These are phyloP conservation scores for Fusarium marasasianum DNA, from an alignment of 2,329 filamentous ascomycete genomes.

Conservation along the genomic window DNA sequence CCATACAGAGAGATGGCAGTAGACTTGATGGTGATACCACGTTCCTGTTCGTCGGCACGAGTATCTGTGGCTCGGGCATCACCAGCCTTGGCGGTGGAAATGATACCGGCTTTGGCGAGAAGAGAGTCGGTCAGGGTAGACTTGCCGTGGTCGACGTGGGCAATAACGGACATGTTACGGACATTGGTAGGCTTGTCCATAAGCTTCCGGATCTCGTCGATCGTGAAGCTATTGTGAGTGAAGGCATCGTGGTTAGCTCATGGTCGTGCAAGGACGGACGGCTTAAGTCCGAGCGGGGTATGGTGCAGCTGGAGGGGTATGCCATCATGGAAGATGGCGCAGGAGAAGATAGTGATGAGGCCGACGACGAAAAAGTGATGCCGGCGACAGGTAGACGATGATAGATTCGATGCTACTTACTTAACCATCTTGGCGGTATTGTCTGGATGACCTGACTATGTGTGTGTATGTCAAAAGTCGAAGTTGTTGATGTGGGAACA, in stretches of 20 bases:
- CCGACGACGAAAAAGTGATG: not conserved
- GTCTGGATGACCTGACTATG: constrained; percentile 55
- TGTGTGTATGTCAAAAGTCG: constrained; percentile 47
- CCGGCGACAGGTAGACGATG: not conserved
- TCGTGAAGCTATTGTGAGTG: constrained; percentile 81
- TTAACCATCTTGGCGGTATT: constrained; percentile 99
- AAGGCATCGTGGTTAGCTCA: constrained; percentile 59
- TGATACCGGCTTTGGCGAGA: constrained; percentile 99
- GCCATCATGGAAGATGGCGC: not conserved
- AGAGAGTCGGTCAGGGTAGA: constrained; percentile 99
- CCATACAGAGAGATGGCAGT: constrained; percentile 99
- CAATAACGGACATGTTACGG: constrained; percentile 99
- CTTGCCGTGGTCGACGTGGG: constrained; percentile 99
- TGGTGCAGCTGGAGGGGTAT: constrained; percentile 11
- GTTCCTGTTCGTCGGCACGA: constrained; percentile 96
- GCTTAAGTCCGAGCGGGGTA: constrained; percentile 55
- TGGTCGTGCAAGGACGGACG: constrained; percentile 25
- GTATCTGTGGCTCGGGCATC: constrained; percentile 97
- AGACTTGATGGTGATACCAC: constrained; percentile 99
- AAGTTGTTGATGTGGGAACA: constrained; percentile 50
- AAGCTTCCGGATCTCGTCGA: constrained; percentile 85
- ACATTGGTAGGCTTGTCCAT: constrained; percentile 84
- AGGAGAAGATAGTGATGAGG: constrained; percentile 5
- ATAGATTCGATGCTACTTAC: constrained; percentile 69
- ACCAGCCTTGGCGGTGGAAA: constrained; percentile 96